phyloP scores from a whole-genome alignment of 1,284 basidiomycete species.

The Ustilago shanxiensis region DNA sequence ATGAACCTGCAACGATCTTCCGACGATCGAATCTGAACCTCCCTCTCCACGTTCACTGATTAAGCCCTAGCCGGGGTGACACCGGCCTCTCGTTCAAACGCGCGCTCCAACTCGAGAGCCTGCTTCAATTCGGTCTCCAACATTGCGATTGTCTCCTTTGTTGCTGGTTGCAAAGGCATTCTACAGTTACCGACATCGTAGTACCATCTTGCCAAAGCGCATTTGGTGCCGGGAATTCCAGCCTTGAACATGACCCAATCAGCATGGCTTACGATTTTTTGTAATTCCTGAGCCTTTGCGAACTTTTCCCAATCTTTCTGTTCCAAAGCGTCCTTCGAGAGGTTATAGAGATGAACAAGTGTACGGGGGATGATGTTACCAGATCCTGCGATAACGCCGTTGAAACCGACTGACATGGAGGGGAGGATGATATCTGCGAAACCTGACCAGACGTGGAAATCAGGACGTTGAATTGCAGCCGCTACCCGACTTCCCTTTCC shows the following conservation, averaged over 20 bases:
- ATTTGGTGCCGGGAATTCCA: conserved; percentile 86
- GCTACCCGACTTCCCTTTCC: conserved; percentile 89
- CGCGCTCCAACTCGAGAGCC: conserved; percentile 78
- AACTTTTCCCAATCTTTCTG: conserved; percentile 69
- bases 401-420: conserved; percentile 43
- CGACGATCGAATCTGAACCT: not conserved
- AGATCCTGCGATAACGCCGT: conserved; percentile 53
- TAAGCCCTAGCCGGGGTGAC: conserved; percentile 39
- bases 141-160: conserved; percentile 73
- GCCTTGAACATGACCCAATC: conserved; percentile 84
- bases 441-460: conserved; percentile 49
- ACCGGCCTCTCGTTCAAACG: conserved; percentile 72
- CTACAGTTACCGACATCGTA: conserved; percentile 83
- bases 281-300: conserved; percentile 79
- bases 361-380: conserved; percentile 73
- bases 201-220: conserved; percentile 77
- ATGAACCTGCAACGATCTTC: not conserved
- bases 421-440: conserved; percentile 54
- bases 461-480: conserved; percentile 74
- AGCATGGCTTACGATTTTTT: conserved; percentile 82
- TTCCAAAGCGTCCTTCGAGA: conserved; percentile 72
- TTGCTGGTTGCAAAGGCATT: conserved; percentile 79
- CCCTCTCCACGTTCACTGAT: too few species aligned
- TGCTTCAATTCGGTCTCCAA: conserved; percentile 79
- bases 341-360: conserved; percentile 76